Evolutionary conservation across 2,329 filamentous ascomycete species (phyloP).

Genomic region (Neopestalotiopsis clavispora): DNA sequence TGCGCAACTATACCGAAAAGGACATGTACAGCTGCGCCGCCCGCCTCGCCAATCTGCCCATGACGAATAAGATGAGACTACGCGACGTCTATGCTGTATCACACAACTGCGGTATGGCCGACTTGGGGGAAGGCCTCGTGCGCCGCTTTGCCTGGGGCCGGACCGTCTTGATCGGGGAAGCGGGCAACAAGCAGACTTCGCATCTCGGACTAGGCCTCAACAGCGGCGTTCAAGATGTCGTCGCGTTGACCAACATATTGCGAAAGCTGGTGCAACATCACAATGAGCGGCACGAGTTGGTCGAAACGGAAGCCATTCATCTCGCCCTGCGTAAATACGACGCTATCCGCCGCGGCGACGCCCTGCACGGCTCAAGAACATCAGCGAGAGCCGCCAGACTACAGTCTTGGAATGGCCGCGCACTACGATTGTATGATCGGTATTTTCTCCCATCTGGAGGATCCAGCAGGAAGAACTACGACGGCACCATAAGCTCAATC

Average conservation of each 20-base stretch:
- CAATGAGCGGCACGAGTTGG: neutral
- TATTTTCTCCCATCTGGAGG: neutral
- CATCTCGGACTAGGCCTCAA: constrained; percentile 2
- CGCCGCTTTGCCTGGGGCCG: neutral
- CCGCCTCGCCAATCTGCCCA: neutral
- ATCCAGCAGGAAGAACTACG: neutral
- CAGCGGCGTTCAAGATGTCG: constrained; percentile 8
- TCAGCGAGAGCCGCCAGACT: neutral
- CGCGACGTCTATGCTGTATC: constrained; percentile 4
- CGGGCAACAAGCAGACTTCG: neutral
- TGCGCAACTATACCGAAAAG: neutral
- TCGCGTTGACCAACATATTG: constrained; percentile 1
- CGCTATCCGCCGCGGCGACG: neutral
- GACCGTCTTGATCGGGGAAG: neutral
- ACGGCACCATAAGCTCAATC: neutral
- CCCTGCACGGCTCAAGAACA: neutral
- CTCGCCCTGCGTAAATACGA: neutral
- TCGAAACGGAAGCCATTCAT: neutral
- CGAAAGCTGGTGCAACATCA: neutral
- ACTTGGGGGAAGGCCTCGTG: constrained; percentile 7
- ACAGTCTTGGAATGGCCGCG: neutral
- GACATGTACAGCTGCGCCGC: constrained; percentile 2
- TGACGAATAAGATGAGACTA: neutral
- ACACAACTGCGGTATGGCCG: neutral
- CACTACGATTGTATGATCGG: neutral